phyloP scores from a whole-genome alignment of 306 rosid species.

The Cicer pinnatifidum region DNA sequence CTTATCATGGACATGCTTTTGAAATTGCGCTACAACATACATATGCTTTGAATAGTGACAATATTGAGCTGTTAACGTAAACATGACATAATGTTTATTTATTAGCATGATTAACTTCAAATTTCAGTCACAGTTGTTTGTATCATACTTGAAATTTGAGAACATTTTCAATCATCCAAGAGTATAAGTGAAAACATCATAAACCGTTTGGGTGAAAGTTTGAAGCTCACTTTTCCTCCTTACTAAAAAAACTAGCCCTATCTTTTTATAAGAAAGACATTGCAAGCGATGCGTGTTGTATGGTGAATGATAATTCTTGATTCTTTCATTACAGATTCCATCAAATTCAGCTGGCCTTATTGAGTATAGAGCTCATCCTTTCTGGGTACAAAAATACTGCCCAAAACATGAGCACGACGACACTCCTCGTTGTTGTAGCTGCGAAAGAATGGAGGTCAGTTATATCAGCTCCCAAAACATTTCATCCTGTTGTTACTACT shows the following conservation, averaged over 20 bases:
- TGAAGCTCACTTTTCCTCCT: slow-evolving; percentile 11
- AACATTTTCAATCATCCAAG: slow-evolving; percentile 6
- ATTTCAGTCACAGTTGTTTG: neutral
- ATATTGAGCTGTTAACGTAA: slow-evolving; percentile 32
- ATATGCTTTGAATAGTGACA: slow-evolving; percentile 18
- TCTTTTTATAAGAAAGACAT: neutral
- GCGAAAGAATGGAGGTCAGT: slow-evolving; percentile 99
- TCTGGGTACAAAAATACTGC: slow-evolving; percentile 91
- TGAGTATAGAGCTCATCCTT: slow-evolving; percentile 97
- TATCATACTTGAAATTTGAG: neutral
- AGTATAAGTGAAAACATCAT: neutral
- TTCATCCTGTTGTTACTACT: neutral
- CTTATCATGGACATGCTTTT: slow-evolving; percentile 5
- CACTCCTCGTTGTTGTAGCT: slow-evolving; percentile 98
- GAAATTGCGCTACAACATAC: slow-evolving; percentile 21
- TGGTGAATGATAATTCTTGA: slow-evolving; percentile 21
- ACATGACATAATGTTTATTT: neutral
- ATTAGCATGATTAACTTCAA: neutral
- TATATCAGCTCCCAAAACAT: slow-evolving; percentile 29
- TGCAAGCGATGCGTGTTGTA: neutral
- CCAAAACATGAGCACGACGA: slow-evolving; percentile 92
- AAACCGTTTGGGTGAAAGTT: neutral
- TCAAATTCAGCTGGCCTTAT: slow-evolving; percentile 84
- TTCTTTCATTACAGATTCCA: slow-evolving; percentile 72
- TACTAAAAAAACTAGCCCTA: neutral